A percentile compares a stretch with the other conserved stretches of the same genome.
phyloP scores from a whole-genome alignment of 1,284 basidiomycete genomes.

The Ceratorhiza oryzae-sativae region DNA sequence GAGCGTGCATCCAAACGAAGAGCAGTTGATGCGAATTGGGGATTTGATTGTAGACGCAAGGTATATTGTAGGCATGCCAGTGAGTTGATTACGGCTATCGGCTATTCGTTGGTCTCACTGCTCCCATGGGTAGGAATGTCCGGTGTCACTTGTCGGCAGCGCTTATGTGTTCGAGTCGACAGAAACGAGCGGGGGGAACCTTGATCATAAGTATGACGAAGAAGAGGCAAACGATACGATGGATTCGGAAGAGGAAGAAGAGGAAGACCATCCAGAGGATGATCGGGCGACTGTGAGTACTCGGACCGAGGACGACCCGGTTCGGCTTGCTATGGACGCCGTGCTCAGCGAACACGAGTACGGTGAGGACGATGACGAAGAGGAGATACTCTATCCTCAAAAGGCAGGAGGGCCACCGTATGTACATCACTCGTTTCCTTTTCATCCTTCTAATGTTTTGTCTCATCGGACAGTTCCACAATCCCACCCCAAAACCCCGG shows the following conservation, averaged over 20 bases:
- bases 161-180: not conserved
- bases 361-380: conserved; percentile 57
- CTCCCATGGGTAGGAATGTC: conserved; percentile 50
- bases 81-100: conserved; percentile 48
- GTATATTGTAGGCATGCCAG: conserved; percentile 65
- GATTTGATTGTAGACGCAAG: conserved; percentile 84
- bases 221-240: not conserved
- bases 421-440: not conserved
- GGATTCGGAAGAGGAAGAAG: conserved; percentile 11
- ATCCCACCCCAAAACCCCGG: conserved; percentile 35
- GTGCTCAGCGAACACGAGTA: conserved; percentile 57
- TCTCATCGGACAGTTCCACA: conserved; percentile 14
- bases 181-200: not conserved
- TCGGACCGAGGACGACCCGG: conserved; percentile 80
- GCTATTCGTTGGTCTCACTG: not conserved
- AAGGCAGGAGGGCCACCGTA: conserved; percentile 52
- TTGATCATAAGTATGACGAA: conserved; percentile 33
- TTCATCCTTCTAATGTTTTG: not conserved
- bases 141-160: conserved; percentile 53
- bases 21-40: conserved; percentile 90
- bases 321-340: conserved; percentile 77
- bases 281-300: conserved; percentile 73
- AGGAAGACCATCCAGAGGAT: conserved; percentile 57
- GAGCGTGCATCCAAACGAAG: conserved; percentile 87
- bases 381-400: conserved; percentile 68